Conservation (phyloP, 1,284 basidiomycete genomes). For the Meira nashicola region DNA sequence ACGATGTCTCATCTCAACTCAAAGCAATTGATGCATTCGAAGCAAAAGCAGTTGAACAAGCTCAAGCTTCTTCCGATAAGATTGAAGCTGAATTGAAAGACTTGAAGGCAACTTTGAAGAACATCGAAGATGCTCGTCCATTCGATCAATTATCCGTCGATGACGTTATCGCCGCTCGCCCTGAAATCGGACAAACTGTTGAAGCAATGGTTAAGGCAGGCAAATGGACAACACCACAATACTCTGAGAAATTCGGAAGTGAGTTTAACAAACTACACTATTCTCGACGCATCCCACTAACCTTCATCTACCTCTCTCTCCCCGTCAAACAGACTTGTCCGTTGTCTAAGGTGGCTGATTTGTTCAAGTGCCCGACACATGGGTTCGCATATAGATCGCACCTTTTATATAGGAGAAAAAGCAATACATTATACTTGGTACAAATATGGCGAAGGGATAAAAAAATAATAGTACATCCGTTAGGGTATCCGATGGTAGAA, state of each 20-base stretch:
- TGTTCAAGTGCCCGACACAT: no score
- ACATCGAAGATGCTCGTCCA: conserved; percentile 94
- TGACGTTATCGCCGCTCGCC: conserved; percentile 87
- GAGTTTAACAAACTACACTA: background rate
- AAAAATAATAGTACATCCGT: no score
- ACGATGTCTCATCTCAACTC: conserved; percentile 83
- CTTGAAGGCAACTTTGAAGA: conserved; percentile 86
- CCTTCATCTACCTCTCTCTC: background rate
- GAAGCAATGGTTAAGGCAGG: conserved; percentile 98
- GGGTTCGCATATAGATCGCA: no score
- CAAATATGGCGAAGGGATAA: no score
- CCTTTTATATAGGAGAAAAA: no score
- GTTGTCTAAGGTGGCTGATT: conserved; percentile 28
- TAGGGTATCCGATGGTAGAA: no score
- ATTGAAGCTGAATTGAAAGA: conserved; percentile 88
- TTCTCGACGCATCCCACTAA: background rate
- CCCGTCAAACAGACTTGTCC: conserved; percentile 43
- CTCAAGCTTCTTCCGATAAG: conserved; percentile 83
- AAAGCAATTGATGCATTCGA: conserved; percentile 97
- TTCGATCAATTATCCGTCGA: conserved; percentile 93
- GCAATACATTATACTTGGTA: no score
- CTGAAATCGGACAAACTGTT: conserved; percentile 83
- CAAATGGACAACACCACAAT: conserved; percentile 78
- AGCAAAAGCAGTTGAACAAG: conserved; percentile 87
- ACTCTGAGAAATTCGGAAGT: conserved; percentile 52